These are phyloP conservation scores for Beverwykella pulmonaria DNA, from an alignment of 495 filamentous ascomycete genomes.

Conservation along the genomic window DNA sequence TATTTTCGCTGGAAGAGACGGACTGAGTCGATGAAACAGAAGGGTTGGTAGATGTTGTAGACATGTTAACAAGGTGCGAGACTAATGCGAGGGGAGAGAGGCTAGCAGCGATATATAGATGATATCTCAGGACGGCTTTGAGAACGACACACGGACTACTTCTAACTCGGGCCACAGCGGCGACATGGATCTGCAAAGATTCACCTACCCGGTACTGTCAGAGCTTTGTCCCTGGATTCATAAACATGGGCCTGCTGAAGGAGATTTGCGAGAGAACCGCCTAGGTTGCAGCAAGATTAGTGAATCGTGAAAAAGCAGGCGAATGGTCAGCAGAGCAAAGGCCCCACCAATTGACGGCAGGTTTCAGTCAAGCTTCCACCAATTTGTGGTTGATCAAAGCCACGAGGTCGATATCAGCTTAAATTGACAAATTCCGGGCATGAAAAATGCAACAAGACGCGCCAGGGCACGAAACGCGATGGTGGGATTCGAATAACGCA, in stretches of 20 bases:
- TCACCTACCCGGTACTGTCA: slow-evolving; percentile 11
- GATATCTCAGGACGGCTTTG: background rate
- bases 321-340: background rate
- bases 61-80: background rate
- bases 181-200: slow-evolving; percentile 1
- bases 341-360: background rate
- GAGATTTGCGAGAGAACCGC: background rate
- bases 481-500: background rate
- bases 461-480: background rate
- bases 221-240: slow-evolving; percentile 13
- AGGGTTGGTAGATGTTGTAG: background rate
- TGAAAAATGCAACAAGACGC: slow-evolving; percentile 1
- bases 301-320: slow-evolving; percentile 4
- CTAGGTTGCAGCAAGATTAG: slow-evolving; percentile 12
- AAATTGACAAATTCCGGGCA: slow-evolving; percentile 14
- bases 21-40: slow-evolving; percentile 7
- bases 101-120: background rate
- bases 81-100: background rate
- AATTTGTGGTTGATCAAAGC: slow-evolving; percentile 1
- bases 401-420: slow-evolving; percentile 4
- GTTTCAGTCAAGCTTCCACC: background rate
- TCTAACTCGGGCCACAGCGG: background rate
- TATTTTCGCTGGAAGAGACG: slow-evolving; percentile 13
- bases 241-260: background rate
- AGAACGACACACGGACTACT: slow-evolving; percentile 26